These are phyloP conservation scores for Diaporthe aspalathi DNA, from an alignment of 2,329 filamentous ascomycete species.

Conservation along the genomic window DNA sequence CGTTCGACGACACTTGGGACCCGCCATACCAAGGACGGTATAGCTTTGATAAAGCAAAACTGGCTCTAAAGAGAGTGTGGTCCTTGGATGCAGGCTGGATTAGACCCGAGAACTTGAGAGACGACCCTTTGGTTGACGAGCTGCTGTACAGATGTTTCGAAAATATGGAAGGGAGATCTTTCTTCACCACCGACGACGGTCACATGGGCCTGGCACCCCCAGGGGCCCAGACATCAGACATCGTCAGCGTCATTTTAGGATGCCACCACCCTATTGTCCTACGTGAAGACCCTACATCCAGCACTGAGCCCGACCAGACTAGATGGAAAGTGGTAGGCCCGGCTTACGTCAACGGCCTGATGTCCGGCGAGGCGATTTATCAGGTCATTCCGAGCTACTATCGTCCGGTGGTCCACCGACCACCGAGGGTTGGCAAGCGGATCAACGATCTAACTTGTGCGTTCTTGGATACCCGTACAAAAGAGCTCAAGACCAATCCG, in stretches of 20 bases:
- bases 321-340: neutral
- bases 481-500: neutral
- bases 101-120: neutral
- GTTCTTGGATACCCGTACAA: neutral
- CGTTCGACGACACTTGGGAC: neutral
- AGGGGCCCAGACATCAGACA: neutral
- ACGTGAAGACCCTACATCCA: neutral
- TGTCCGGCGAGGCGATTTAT: neutral
- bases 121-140: neutral
- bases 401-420: fast-evolving
- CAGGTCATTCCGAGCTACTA: neutral
- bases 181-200: neutral
- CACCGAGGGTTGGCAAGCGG: neutral
- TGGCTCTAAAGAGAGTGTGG: neutral
- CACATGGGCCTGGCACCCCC: conserved; percentile 2
- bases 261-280: neutral
- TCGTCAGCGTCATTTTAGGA: neutral
- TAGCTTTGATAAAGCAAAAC: neutral
- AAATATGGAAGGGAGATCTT: neutral
- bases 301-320: neutral
- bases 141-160: neutral
- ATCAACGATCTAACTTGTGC: neutral
- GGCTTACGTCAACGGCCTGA: neutral
- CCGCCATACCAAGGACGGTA: too few species aligned
- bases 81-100: neutral